Conservation (phyloP, 2,329 filamentous ascomycete species). For the Alternaria angustiovoidea region DNA sequence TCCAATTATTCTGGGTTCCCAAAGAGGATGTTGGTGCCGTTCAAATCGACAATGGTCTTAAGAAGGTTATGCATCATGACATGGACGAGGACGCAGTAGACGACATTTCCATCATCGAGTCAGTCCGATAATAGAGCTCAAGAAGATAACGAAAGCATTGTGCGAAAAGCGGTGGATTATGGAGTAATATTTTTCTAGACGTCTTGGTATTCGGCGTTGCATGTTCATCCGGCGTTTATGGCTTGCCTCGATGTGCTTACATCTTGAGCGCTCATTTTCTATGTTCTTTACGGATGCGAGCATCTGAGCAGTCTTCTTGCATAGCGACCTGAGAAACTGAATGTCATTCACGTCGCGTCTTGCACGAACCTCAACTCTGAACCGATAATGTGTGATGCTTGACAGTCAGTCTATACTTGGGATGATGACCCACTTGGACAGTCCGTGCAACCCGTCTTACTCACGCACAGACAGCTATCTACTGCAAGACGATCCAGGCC, state of each 20-base stretch:
- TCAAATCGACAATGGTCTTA: slow-evolving; percentile 44
- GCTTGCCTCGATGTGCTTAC: slow-evolving; percentile 6
- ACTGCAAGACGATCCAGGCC: slow-evolving; percentile 1
- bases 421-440: background rate
- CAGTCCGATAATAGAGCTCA: slow-evolving; percentile 29
- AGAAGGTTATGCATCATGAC: slow-evolving; percentile 35
- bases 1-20: slow-evolving; percentile 65
- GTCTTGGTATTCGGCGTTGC: slow-evolving; percentile 16
- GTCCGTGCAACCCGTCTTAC: background rate
- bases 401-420: background rate
- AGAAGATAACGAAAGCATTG: background rate
- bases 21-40: slow-evolving; percentile 53
- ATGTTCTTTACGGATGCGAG: slow-evolving; percentile 5
- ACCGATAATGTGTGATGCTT: background rate
- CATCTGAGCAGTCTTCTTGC: slow-evolving; percentile 29
- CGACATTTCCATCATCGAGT: slow-evolving; percentile 38
- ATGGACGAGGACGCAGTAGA: slow-evolving; percentile 38
- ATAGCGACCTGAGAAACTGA: slow-evolving; percentile 13
- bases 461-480: slow-evolving; percentile 3
- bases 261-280: slow-evolving; percentile 2
- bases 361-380: background rate
- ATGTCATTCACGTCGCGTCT: background rate
- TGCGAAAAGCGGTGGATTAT: slow-evolving; percentile 4
- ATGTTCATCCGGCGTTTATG: slow-evolving; percentile 31
- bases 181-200: slow-evolving; percentile 5